Evolutionary conservation across 176 grass and related monocot genomes (phyloP), one percentile per base, ranked within the genome.

Genomic region (Zoysia japonica): DNA sequence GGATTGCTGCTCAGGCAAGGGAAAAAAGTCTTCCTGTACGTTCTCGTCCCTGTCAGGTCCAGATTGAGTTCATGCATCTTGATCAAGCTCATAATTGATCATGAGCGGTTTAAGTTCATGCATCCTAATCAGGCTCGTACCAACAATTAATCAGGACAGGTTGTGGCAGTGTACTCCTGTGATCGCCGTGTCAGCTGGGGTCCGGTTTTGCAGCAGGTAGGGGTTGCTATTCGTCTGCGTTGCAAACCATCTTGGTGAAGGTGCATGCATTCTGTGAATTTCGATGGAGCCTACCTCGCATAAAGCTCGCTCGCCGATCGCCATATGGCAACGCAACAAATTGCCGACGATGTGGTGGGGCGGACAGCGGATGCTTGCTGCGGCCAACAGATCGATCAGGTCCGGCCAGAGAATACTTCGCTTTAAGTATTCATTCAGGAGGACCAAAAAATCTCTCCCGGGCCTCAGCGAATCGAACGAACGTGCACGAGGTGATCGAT

Each of bases 1-100:
- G 74, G 78, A 36, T 59, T 3, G 35, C 2, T 54, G 1, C 11
- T 49, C 47, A 49, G 10, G 70, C 41, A 65, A 85, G 57, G 57
- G 66, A 5, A 41, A 5, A 41, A 61, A 5, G 14, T 60, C 41
- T 2, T 43, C 42, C 52, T 74, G 39, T 53, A 11, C 42, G 16
- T 10, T 47, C 9, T 70, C 64, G 39, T 15, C n/a, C 36, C 61
- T 4, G 38, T 40, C 13, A 5, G 9, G 56, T 39, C 78, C 44
- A 15, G 46, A 46, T 84, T 78, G 78, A 74, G 80, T 39, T 78
- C 80, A 87, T 83, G 79, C 61, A 88, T 17, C 59, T 28, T 82
- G 38, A 82, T 47, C 45, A 47, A 47, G 45, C 45, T 47, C 28
- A 28, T 28, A 28, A 28, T 28, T 28, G 28, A 28, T 28, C 28